A percentile compares a stretch with the other conserved stretches of the same genome.
Evolutionary conservation across 768 basidiomycete species (phyloP).

Genomic region (Rhodotorula kratochvilovae): DNA sequence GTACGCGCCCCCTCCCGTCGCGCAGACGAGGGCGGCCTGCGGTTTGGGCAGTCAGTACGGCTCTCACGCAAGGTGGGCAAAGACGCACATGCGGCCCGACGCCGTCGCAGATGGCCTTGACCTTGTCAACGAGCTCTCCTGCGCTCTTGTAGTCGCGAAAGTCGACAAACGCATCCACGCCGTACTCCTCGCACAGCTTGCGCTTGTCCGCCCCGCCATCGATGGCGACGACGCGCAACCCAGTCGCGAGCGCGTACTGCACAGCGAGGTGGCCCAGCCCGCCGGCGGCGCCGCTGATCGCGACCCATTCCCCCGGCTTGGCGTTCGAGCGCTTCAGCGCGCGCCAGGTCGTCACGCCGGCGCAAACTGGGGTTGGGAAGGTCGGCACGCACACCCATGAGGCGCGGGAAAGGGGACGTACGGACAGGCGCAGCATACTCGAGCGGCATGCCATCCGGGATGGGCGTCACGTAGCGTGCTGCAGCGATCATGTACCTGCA

Average conservation of each 20-base stretch:
- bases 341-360: slow-evolving; percentile 71
- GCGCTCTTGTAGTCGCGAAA: slow-evolving; percentile 66
- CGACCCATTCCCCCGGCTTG: slow-evolving; percentile 64
- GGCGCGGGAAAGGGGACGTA: too few species aligned
- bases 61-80: neutral
- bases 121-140: slow-evolving; percentile 60
- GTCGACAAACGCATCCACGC: slow-evolving; percentile 56
- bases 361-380: slow-evolving; percentile 52
- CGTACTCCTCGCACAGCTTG: slow-evolving; percentile 41
- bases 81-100: slow-evolving; percentile 62
- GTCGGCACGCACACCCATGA: neutral
- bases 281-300: slow-evolving; percentile 52
- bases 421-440: slow-evolving; percentile 53
- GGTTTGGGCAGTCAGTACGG: too few species aligned
- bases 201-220: slow-evolving; percentile 70
- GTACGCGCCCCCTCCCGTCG: slow-evolving; percentile 49
- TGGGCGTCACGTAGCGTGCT: slow-evolving; percentile 70
- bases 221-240: slow-evolving; percentile 74
- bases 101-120: slow-evolving; percentile 50
- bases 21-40: slow-evolving; percentile 47
- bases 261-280: slow-evolving; percentile 53
- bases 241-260: slow-evolving; percentile 73
- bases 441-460: slow-evolving; percentile 59
- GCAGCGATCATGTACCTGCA: slow-evolving; percentile 51
- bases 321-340: slow-evolving; percentile 53